Evolutionary conservation across 768 basidiomycete genomes (phyloP).

Genomic region (Lyophyllum atratum): DNA sequence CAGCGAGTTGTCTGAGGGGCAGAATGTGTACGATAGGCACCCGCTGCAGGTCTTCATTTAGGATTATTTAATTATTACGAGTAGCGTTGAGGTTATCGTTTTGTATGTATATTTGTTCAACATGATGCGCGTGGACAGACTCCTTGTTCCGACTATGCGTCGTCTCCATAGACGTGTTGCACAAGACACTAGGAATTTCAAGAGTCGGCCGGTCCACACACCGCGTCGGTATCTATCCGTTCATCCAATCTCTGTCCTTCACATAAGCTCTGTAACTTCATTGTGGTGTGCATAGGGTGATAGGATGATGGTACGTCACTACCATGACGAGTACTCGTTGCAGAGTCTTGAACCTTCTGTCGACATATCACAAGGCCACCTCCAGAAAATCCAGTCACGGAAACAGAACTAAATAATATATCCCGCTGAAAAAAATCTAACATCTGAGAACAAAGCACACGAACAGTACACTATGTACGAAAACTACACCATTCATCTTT

Average conservation of each 20-base stretch:
- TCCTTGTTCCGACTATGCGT: neutral
- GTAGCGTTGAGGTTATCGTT: neutral
- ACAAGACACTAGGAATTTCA: no score
- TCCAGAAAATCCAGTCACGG: no score
- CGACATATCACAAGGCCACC: no score
- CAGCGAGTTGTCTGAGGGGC: conserved; percentile 86
- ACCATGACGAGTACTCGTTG: no score
- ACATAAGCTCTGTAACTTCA: no score
- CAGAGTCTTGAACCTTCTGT: no score
- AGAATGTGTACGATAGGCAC: conserved; percentile 87
- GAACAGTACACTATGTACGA: neutral
- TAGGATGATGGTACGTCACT: no score
- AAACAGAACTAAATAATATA: neutral
- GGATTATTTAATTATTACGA: conserved; percentile 17
- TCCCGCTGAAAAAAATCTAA: conserved; percentile 6
- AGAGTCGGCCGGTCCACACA: no score
- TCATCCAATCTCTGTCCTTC: no score
- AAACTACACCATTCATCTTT: neutral
- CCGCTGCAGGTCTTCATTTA: conserved; percentile 84
- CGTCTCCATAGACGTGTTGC: neutral
- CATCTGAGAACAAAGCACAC: neutral
- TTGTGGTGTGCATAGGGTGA: no score
- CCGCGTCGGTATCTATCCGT: no score
- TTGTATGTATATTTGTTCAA: neutral
- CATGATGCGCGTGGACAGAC: neutral